These are phyloP conservation scores for Haberlea rhodopensis DNA, from an alignment of 257 asterid species.

Conservation along the genomic window DNA sequence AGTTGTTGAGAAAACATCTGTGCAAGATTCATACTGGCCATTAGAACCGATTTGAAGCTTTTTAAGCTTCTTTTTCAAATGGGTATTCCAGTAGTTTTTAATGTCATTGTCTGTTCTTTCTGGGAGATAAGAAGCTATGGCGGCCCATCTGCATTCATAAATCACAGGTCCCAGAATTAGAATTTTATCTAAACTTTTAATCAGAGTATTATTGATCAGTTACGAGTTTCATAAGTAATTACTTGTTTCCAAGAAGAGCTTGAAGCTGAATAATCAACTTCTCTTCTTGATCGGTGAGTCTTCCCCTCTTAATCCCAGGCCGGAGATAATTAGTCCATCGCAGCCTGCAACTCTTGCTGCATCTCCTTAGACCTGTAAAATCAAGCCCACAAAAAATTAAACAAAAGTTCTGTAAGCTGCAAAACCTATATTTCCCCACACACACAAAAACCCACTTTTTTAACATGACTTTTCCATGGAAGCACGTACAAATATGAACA, in stretches of 20 bases:
- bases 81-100: conserved; percentile 93
- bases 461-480: neutral
- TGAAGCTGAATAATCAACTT: conserved; percentile 90
- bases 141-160: conserved; percentile 75
- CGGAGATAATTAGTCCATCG: conserved; percentile 93
- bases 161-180: no score
- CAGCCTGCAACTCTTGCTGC: conserved; percentile 94
- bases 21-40: neutral
- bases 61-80: conserved; percentile 74
- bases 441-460: neutral
- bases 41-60: conserved; percentile 39
- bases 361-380: conserved; percentile 67
- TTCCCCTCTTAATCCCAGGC: conserved; percentile 91
- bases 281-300: conserved; percentile 76
- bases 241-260: conserved; percentile 95
- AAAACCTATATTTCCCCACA: no score
- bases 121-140: conserved; percentile 90
- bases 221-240: conserved; percentile 13
- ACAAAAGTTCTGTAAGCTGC: neutral
- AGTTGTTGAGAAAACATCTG: conserved; percentile 18
- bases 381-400: neutral
- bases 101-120: conserved; percentile 97
- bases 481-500: neutral
- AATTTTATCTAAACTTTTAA: no score
- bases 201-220: no score